Conservation (phyloP, 495 filamentous ascomycete species). For the Neurospora tetrasperma region DNA sequence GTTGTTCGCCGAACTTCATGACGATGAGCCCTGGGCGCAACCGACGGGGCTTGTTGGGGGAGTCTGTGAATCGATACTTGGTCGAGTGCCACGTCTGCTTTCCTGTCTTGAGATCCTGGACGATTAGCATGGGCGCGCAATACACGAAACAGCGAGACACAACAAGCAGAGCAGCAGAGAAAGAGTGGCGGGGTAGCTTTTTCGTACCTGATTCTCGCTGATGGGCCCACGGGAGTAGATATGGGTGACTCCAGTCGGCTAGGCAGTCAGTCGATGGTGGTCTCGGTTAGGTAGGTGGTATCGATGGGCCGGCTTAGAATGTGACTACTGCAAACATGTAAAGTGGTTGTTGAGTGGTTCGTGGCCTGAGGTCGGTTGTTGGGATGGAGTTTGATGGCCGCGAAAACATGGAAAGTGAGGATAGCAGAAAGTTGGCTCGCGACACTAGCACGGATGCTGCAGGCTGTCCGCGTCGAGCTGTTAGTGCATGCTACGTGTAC, state of each 20-base stretch:
- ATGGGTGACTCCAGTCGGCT: background rate
- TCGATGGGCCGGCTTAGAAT: background rate
- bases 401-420: background rate
- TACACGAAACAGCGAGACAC: background rate
- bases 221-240: background rate
- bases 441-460: background rate
- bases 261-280: too few species aligned
- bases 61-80: slow-evolving; percentile 11
- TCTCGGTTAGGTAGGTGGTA: background rate
- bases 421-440: background rate
- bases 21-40: slow-evolving; percentile 33
- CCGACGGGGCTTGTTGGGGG: slow-evolving; percentile 15
- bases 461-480: background rate
- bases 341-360: background rate
- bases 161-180: too few species aligned
- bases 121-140: slow-evolving; percentile 33
- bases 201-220: background rate
- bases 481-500: background rate
- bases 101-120: slow-evolving; percentile 37
- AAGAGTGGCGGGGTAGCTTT: background rate
- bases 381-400: background rate
- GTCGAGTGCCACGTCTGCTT: slow-evolving; percentile 21
- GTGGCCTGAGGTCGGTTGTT: background rate
- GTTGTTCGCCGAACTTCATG: slow-evolving; percentile 91
- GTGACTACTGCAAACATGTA: background rate